A percentile compares a stretch with the other conserved stretches of the same genome.
These are phyloP conservation scores for Xanthoconium stramineum DNA, from an alignment of 768 basidiomycete species.

Conservation along the genomic window DNA sequence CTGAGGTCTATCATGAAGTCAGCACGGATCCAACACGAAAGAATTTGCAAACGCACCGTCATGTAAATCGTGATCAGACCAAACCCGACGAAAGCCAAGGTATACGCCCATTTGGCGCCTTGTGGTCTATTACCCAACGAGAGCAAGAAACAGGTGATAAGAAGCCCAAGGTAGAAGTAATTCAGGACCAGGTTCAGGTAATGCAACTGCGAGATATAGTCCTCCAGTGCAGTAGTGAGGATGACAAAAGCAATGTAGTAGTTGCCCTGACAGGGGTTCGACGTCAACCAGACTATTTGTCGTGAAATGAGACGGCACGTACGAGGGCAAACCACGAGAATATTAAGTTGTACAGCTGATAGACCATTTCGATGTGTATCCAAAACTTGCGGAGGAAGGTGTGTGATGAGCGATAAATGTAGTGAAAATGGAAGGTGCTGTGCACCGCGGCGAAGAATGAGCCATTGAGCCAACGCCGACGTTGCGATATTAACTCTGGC, in stretches of 20 bases:
- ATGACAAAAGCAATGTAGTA: conserved; percentile 89
- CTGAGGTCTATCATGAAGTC: conserved; percentile 49
- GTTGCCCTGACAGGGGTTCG: conserved; percentile 55
- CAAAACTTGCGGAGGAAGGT: conserved; percentile 80
- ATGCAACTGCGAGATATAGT: conserved; percentile 56
- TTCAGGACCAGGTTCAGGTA: conserved; percentile 74
- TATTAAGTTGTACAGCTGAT: conserved; percentile 85
- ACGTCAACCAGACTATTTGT: neutral
- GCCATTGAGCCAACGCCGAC: conserved; percentile 95
- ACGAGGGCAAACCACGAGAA: conserved; percentile 91
- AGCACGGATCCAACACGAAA: conserved; percentile 6
- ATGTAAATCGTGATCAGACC: conserved; percentile 93
- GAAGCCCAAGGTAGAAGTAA: conserved; percentile 84
- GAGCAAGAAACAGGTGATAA: conserved; percentile 85
- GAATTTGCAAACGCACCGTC: conserved; percentile 55
- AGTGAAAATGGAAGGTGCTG: conserved; percentile 88
- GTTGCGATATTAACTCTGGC: conserved; percentile 91
- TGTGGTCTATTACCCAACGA: conserved; percentile 90
- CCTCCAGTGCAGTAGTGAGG: conserved; percentile 70
- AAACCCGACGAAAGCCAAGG: conserved; percentile 81
- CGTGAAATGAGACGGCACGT: conserved; percentile 20
- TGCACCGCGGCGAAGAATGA: conserved; percentile 98
- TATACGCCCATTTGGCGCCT: conserved; percentile 86
- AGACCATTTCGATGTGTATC: conserved; percentile 93
- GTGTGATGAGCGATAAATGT: conserved; percentile 91